Evolutionary conservation across 768 basidiomycete genomes (phyloP).

Genomic region (Leccinum ochraceum): DNA sequence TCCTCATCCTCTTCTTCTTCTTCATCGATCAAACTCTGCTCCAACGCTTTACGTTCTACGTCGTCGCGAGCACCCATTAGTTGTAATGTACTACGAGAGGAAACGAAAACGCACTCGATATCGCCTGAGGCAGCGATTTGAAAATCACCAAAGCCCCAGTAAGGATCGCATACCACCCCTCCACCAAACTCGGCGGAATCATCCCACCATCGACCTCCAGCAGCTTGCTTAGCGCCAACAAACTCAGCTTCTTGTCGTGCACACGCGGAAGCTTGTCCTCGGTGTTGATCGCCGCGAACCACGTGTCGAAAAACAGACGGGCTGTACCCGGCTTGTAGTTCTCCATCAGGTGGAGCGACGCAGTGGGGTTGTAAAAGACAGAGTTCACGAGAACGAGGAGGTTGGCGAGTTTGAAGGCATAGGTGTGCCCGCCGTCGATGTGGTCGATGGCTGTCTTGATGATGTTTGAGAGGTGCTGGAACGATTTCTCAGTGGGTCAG

Average conservation of each 20-base stretch:
- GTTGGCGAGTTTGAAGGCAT: slow-evolving; percentile 69
- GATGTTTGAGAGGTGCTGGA: slow-evolving; percentile 64
- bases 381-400: slow-evolving; percentile 83
- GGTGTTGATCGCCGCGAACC: slow-evolving; percentile 74
- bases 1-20: slow-evolving; percentile 50
- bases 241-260: slow-evolving; percentile 86
- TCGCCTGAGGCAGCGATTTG: slow-evolving; percentile 74
- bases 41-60: slow-evolving; percentile 60
- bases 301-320: slow-evolving; percentile 78
- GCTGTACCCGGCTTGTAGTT: slow-evolving; percentile 55
- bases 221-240: slow-evolving; percentile 73
- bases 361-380: slow-evolving; percentile 80
- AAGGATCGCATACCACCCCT: slow-evolving; percentile 78
- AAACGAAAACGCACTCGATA: slow-evolving; percentile 54
- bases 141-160: slow-evolving; percentile 71
- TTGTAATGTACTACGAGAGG: not conserved
- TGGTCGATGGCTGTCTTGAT: slow-evolving; percentile 60
- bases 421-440: slow-evolving; percentile 62
- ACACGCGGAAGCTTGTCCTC: slow-evolving; percentile 71
- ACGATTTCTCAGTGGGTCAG: slow-evolving; percentile 1
- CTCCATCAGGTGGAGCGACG: slow-evolving; percentile 77
- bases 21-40: slow-evolving; percentile 47
- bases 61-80: not conserved
- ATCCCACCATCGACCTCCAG: slow-evolving; percentile 63
- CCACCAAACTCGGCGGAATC: slow-evolving; percentile 60